Evolutionary conservation across 2,329 filamentous ascomycete species (phyloP).

Genomic region (Malbranchea zuffiana): DNA sequence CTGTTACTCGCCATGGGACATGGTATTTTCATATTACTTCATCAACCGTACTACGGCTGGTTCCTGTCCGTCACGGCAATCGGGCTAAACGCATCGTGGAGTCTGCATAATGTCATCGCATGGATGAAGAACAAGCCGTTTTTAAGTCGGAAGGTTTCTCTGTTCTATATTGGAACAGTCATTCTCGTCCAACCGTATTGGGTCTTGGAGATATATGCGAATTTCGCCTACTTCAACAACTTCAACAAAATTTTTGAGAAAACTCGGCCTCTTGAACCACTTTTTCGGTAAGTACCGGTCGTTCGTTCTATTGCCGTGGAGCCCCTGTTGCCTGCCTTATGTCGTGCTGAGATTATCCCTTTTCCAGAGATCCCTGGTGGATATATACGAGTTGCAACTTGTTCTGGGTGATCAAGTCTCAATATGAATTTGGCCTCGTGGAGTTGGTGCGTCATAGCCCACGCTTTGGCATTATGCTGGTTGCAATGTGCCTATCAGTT

Average conservation of each 20-base stretch:
- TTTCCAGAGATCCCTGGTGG: conserved; percentile 57
- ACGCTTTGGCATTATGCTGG: conserved; percentile 52
- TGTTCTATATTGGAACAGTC: conserved; percentile 49
- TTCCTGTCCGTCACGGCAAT: conserved; percentile 52
- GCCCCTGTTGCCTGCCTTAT: not conserved
- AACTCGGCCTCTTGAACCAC: conserved; percentile 49
- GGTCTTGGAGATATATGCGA: conserved; percentile 54
- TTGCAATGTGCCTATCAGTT: conserved; percentile 50
- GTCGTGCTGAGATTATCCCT: not conserved
- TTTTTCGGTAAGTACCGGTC: conserved; percentile 40
- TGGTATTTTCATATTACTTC: conserved; percentile 50
- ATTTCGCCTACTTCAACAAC: conserved; percentile 53
- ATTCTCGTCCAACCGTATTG: conserved; percentile 52
- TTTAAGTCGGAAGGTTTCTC: conserved; percentile 39
- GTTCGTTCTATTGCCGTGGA: not conserved
- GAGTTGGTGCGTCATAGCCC: conserved; percentile 52
- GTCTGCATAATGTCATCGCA: conserved; percentile 54
- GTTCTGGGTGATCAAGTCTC: conserved; percentile 52
- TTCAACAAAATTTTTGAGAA: conserved; percentile 43
- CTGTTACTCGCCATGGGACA: conserved; percentile 47
- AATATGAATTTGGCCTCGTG: conserved; percentile 48
- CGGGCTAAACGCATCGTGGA: conserved; percentile 52
- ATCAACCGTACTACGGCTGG: conserved; percentile 49
- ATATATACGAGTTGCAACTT: conserved; percentile 50
- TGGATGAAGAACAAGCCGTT: conserved; percentile 59